Evolutionary conservation across 148 eudicot species (phyloP).

Genomic region (Tetragonia tetragonoides): DNA sequence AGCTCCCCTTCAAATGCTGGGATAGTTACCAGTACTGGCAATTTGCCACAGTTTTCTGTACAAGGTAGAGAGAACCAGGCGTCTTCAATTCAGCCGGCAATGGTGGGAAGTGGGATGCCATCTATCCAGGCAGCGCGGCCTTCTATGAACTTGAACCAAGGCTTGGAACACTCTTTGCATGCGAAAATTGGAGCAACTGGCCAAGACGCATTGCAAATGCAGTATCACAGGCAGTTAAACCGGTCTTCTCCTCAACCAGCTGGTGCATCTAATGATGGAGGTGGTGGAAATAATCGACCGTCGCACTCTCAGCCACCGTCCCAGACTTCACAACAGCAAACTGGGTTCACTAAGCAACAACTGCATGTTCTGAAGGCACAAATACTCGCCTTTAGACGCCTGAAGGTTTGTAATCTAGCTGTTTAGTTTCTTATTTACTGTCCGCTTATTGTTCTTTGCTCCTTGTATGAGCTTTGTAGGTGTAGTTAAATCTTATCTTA

Average conservation of each 20-base stretch:
- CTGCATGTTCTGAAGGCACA: slow-evolving; percentile 94
- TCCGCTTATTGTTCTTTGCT: slow-evolving; percentile 14
- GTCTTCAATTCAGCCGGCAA: slow-evolving; percentile 50
- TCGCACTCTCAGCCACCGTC: slow-evolving; percentile 48
- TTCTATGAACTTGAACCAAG: slow-evolving; percentile 70
- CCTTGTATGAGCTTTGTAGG: background rate
- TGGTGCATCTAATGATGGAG: slow-evolving; percentile 48
- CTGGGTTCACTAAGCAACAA: slow-evolving; percentile 84
- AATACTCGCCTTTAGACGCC: slow-evolving; percentile 87
- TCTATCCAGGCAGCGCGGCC: slow-evolving; percentile 54
- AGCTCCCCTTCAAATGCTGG: slow-evolving; percentile 42
- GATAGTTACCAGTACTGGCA: slow-evolving; percentile 31
- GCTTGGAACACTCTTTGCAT: slow-evolving; percentile 48
- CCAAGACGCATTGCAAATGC: slow-evolving; percentile 60
- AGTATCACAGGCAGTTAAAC: slow-evolving; percentile 54
- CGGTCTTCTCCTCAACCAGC: slow-evolving; percentile 59
- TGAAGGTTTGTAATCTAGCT: slow-evolving; percentile 59
- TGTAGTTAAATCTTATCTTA: too few relatives aligned
- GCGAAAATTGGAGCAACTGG: slow-evolving; percentile 43
- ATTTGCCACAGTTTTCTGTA: slow-evolving; percentile 44
- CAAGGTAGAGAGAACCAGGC: slow-evolving; percentile 59
- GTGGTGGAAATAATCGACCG: slow-evolving; percentile 37
- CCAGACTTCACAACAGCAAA: slow-evolving; percentile 42
- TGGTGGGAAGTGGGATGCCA: slow-evolving; percentile 58
- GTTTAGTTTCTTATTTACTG: slow-evolving; percentile 13